Evolutionary conservation across 2,329 filamentous ascomycete species (phyloP).

Genomic region (Colletotrichum echinochloae): DNA sequence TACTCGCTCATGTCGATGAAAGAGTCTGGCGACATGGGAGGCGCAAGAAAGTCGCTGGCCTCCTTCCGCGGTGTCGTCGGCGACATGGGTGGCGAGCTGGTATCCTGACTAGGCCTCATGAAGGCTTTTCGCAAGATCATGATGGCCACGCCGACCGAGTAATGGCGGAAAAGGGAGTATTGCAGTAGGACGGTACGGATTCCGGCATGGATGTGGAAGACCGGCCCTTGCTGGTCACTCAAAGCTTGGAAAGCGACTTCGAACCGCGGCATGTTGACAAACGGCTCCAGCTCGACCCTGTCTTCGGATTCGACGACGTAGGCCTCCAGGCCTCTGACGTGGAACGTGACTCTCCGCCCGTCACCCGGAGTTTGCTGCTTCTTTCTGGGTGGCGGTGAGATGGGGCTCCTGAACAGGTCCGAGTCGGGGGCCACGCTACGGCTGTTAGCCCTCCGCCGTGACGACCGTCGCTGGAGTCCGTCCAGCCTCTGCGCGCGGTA

Average conservation of each 20-base stretch:
- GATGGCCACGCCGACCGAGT: slow-evolving; percentile 84
- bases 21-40: slow-evolving; percentile 52
- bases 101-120: slow-evolving; percentile 61
- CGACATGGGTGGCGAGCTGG: slow-evolving; percentile 41
- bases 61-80: slow-evolving; percentile 46
- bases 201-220: slow-evolving; percentile 88
- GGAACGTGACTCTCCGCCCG: slow-evolving; percentile 83
- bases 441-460: slow-evolving; percentile 80
- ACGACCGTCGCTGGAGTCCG: slow-evolving; percentile 66
- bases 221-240: slow-evolving; percentile 86
- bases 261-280: slow-evolving; percentile 86
- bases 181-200: slow-evolving; percentile 83
- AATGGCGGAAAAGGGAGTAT: slow-evolving; percentile 95
- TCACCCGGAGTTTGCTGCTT: slow-evolving; percentile 73
- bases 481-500: slow-evolving; percentile 87
- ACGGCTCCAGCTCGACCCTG: slow-evolving; percentile 85
- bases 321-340: slow-evolving; percentile 86
- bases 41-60: slow-evolving; percentile 51
- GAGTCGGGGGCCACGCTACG: slow-evolving; percentile 78
- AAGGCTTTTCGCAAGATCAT: slow-evolving; percentile 81
- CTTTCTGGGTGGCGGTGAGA: slow-evolving; percentile 60
- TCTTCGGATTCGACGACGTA: slow-evolving; percentile 91
- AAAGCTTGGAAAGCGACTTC: slow-evolving; percentile 87
- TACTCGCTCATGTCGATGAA: slow-evolving; percentile 48
- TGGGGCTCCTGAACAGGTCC: slow-evolving; percentile 66